Conservation (phyloP, 1,284 basidiomycete genomes). For the Tremellales sp. region DNA sequence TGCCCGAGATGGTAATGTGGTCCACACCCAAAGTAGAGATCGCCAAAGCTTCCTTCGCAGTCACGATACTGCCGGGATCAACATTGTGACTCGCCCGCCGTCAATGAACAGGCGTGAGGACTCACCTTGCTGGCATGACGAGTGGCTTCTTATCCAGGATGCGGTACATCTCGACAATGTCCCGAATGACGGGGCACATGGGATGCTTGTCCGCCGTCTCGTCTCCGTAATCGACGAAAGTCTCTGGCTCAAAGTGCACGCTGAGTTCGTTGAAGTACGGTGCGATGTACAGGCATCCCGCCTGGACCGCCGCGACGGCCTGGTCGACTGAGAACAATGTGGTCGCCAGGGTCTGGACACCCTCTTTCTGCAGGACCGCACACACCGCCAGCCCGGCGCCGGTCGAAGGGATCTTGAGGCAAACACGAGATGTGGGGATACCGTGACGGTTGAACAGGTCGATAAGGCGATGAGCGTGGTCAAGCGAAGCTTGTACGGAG, state of each 20-base stretch:
- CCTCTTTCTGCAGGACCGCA: slow-evolving; percentile 8
- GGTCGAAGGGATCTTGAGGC: slow-evolving; percentile 27
- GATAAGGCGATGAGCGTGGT: slow-evolving; percentile 11
- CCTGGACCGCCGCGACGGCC: slow-evolving; percentile 29
- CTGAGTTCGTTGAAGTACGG: slow-evolving; percentile 29
- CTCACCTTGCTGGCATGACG: slow-evolving; percentile 14
- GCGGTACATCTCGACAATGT: slow-evolving; percentile 10
- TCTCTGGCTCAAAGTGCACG: slow-evolving; percentile 11
- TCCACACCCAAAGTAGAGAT: slow-evolving; percentile 10
- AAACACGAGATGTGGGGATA: slow-evolving; percentile 20
- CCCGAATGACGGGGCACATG: slow-evolving; percentile 7
- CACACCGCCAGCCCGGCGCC: slow-evolving; percentile 31
- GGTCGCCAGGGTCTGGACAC: slow-evolving; percentile 28
- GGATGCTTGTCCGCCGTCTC: slow-evolving; percentile 12
- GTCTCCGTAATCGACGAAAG: slow-evolving; percentile 7
- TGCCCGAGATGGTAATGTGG: slow-evolving; percentile 11
- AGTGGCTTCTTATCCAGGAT: slow-evolving; percentile 3
- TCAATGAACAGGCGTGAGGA: neutral
- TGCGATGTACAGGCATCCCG: slow-evolving; percentile 27
- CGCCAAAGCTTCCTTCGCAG: slow-evolving; percentile 10
- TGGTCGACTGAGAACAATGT: slow-evolving; percentile 26
- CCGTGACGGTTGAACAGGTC: slow-evolving; percentile 9
- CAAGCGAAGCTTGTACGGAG: neutral
- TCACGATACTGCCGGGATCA: slow-evolving; percentile 10
- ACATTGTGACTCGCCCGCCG: neutral